Base-by-base conservation (phyloP, 1,284 basidiomycete species). In the Phellopilus nigrolimitatus region DNA sequence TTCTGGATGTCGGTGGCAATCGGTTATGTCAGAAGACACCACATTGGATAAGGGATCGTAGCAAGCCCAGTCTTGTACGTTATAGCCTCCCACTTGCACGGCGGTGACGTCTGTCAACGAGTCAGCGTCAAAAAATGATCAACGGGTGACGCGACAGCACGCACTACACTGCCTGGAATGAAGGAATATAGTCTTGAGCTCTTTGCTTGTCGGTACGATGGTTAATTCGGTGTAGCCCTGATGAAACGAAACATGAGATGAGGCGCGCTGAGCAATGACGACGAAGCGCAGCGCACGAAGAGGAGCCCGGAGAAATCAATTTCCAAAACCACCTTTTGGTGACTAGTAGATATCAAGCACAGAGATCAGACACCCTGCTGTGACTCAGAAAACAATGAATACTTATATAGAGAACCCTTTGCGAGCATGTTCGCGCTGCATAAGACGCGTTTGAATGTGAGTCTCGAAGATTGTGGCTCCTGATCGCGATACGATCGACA, bases 171-270 rank as follows among this genome's bases (percentile, higher is more conserved):
- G 85, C 49, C 91, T 80, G 34, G 84, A 91, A 66, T 97, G 88
- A 33, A 97, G 76, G 67, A 91, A 82, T 31, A 97, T 76, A 3
- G 89, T 88, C 60, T 73, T 80, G 33, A 97, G 74, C 54, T 89
- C 84, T 55, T 77, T 78, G 62, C 74, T 84, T 33, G 80, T 82
- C 6, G 94, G 94, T 30, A 88, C 68, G 51, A 97, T 76, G 15
- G 89, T 91, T 60, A 97, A 80, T 70, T 97, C 93, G 19, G 93
- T 95, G 69, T 92, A 94, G 57, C 91, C 91, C 90, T 92, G 61
- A 30, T 56, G 48, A 44, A 47, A 56, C 62, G 56, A 13, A 39
- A 30, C 24, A 33, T 37, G 44, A n/a, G 17, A 31, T 31, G 37
- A 13, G 39, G 21, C 10, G 17, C 21, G 47, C 8, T 36, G 28